A percentile compares a stretch with the other conserved stretches of the same genome.
These are phyloP conservation scores for Pelargonium nanum DNA, from an alignment of 345 rosid genomes.

Conservation along the genomic window DNA sequence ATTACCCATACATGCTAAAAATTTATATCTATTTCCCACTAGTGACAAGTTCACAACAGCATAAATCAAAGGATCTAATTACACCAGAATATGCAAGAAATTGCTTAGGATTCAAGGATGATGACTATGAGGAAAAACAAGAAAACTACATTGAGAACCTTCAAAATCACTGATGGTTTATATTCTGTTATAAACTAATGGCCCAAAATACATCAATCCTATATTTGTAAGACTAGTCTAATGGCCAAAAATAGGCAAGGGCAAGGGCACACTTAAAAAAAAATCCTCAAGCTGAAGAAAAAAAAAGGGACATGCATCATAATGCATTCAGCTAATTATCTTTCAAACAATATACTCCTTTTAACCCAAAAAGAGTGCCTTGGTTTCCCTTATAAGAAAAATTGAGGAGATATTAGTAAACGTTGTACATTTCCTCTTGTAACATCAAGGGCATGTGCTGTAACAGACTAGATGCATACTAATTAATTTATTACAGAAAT, in stretches of 20 bases:
- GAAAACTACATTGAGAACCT: neutral
- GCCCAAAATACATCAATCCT: neutral
- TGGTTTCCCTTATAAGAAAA: too few relatives aligned
- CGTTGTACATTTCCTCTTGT: too few relatives aligned
- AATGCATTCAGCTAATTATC: neutral
- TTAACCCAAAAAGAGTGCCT: too few relatives aligned
- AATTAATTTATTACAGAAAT: too few relatives aligned
- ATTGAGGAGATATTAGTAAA: too few relatives aligned
- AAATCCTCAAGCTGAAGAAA: neutral
- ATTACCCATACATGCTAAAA: neutral
- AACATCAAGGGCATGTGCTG: too few relatives aligned
- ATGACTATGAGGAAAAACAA: neutral
- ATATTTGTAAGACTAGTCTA: neutral
- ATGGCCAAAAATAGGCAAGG: neutral
- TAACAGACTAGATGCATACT: too few relatives aligned
- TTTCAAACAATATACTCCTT: neutral
- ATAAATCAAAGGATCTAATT: neutral
- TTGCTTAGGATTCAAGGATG: neutral
- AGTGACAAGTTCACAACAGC: too few relatives aligned
- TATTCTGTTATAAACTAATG: too few relatives aligned
- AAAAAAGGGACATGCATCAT: neutral
- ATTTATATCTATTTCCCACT: neutral
- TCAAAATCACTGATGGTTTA: neutral
- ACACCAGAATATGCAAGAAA: neutral
- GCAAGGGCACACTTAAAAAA: neutral